Conservation (phyloP, 345 rosid genomes). For the Pugionium cornutum region DNA sequence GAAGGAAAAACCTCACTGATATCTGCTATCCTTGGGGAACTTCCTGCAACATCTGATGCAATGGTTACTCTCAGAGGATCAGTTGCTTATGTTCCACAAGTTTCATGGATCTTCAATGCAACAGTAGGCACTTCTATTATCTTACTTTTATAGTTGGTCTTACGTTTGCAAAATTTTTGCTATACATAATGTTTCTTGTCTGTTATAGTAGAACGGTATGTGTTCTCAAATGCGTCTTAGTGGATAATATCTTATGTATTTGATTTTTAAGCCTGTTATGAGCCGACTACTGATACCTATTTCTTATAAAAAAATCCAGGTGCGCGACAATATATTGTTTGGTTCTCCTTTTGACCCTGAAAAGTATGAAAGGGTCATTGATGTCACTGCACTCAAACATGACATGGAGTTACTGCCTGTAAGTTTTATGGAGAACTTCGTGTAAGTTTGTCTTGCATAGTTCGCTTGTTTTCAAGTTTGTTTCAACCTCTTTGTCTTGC, state of each 20-base stretch:
- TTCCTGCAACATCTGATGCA: slow-evolving; percentile 64
- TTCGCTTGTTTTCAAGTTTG: slow-evolving; percentile 25
- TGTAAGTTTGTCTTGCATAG: slow-evolving; percentile 14
- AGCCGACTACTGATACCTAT: slow-evolving; percentile 12
- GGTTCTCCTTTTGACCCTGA: slow-evolving; percentile 49
- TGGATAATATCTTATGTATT: neutral
- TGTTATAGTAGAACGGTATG: neutral
- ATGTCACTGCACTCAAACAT: slow-evolving; percentile 61
- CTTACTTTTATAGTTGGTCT: neutral
- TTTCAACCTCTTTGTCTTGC: slow-evolving; percentile 31
- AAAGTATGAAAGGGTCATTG: slow-evolving; percentile 56
- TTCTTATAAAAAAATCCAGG: slow-evolving; percentile 44
- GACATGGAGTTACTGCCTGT: slow-evolving; percentile 50
- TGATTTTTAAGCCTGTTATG: slow-evolving; percentile 5
- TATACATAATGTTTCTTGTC: neutral
- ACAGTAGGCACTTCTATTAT: slow-evolving; percentile 57
- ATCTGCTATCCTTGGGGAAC: slow-evolving; percentile 74
- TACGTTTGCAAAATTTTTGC: neutral
- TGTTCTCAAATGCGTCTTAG: neutral
- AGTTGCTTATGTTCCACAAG: slow-evolving; percentile 77
- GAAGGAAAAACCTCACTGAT: slow-evolving; percentile 68
- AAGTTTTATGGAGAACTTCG: slow-evolving; percentile 35
- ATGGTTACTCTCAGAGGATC: slow-evolving; percentile 53
- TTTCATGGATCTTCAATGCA: slow-evolving; percentile 94
- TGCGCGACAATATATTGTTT: slow-evolving; percentile 70